A percentile compares a stretch with the other conserved stretches of the same genome.
Evolutionary conservation across 1,139 yeast species (phyloP).

Genomic region (Scheffersomyces insectosa): DNA sequence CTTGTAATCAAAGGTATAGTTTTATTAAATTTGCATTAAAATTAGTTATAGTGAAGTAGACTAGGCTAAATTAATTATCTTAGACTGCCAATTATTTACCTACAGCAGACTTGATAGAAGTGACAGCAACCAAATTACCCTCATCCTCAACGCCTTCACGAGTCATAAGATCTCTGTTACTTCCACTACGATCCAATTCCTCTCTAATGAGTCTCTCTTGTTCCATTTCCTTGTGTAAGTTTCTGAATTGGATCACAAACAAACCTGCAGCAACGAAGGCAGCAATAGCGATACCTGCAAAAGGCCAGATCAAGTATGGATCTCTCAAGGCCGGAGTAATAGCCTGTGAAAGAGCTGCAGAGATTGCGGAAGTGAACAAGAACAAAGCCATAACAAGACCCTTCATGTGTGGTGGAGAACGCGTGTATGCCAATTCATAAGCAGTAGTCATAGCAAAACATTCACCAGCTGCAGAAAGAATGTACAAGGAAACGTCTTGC

Average conservation of each 20-base stretch:
- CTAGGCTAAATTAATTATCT: too few relatives aligned
- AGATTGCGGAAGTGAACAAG: constrained; percentile 11
- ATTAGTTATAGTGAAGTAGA: too few relatives aligned
- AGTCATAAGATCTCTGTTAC: neutral
- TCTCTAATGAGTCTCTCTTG: constrained; percentile 2
- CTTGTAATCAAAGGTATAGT: too few relatives aligned
- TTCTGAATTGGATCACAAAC: constrained; percentile 9
- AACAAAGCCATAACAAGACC: constrained; percentile 13
- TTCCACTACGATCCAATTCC: neutral
- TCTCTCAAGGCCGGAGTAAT: constrained; percentile 11
- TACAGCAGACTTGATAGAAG: neutral
- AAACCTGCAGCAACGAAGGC: constrained; percentile 6
- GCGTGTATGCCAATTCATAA: constrained; percentile 12
- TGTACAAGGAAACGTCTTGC: constrained; percentile 10
- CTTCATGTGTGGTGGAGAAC: constrained; percentile 14
- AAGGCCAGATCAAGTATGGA: constrained; percentile 11
- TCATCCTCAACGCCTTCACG: neutral
- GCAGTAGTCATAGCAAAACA: constrained; percentile 11
- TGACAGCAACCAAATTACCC: neutral
- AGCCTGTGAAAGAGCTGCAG: constrained; percentile 13
- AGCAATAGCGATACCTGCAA: constrained; percentile 10
- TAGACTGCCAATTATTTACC: neutral
- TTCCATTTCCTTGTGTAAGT: constrained; percentile 10
- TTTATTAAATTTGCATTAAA: too few relatives aligned
- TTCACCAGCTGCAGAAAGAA: constrained; percentile 11